Percentiles rank a stretch among this genome's conserved stretches.
Evolutionary conservation across 345 rosid genomes (phyloP).

Genomic region (Hibiscus trionum): DNA sequence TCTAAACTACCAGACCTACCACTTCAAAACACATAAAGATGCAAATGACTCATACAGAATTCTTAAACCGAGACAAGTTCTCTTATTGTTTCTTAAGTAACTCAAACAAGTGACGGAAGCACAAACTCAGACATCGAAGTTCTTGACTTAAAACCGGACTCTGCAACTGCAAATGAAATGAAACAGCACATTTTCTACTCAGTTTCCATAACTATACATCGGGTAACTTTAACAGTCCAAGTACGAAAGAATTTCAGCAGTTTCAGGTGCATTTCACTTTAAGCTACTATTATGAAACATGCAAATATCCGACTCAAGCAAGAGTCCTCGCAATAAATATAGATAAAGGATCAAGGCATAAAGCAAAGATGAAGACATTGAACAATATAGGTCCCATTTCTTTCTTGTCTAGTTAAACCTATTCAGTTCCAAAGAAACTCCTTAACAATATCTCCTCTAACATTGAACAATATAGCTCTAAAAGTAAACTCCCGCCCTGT

Average conservation of each 20-base stretch:
- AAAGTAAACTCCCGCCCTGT: background rate
- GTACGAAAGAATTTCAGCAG: background rate
- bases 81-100: background rate
- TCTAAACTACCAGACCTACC: background rate
- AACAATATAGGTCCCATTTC: background rate
- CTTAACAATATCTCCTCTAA: background rate
- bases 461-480: background rate
- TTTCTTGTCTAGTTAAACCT: background rate
- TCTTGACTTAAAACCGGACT: background rate
- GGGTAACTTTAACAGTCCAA: background rate
- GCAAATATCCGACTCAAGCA: background rate
- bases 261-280: background rate
- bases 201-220: background rate
- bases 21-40: background rate
- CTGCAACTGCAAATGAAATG: background rate
- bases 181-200: background rate
- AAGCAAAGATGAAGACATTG: background rate
- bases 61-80: background rate
- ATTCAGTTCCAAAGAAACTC: background rate
- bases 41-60: background rate
- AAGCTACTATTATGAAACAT: background rate
- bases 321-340: background rate
- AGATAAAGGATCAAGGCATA: background rate
- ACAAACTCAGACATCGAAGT: background rate
- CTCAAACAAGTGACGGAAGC: background rate